These are phyloP conservation scores for Dactylella cylindrospora DNA, from an alignment of 2,329 filamentous ascomycete species.

Conservation along the genomic window DNA sequence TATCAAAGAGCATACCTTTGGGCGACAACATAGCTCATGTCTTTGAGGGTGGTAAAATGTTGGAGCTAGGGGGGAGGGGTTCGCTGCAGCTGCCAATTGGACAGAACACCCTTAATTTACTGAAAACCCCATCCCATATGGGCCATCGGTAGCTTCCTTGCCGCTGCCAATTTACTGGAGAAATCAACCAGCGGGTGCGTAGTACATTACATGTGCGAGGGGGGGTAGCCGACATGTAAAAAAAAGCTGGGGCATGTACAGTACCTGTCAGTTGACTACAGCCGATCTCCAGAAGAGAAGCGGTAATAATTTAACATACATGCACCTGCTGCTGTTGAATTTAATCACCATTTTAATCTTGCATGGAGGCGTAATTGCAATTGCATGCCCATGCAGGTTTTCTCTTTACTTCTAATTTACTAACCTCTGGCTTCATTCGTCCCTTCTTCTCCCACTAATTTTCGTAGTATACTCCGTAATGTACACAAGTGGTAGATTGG, in stretches of 20 bases:
- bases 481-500: neutral
- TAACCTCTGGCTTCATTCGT: neutral
- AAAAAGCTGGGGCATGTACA: too few relatives aligned
- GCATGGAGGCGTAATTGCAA: neutral
- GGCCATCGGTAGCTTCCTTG: too few relatives aligned
- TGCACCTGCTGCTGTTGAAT: neutral
- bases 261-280: too few relatives aligned
- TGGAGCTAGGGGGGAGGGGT: constrained; percentile 1
- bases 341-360: neutral
- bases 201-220: too few relatives aligned
- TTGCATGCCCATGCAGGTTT: neutral
- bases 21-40: too few relatives aligned
- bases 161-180: too few relatives aligned
- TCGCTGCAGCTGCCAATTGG: neutral
- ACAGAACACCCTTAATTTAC: constrained; percentile 1
- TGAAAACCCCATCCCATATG: too few relatives aligned
- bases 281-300: too few relatives aligned
- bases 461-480: neutral
- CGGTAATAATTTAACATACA: constrained; percentile 6
- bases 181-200: too few relatives aligned
- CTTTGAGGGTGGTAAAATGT: too few relatives aligned
- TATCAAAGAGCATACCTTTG: too few relatives aligned
- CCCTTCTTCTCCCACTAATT: neutral
- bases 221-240: too few relatives aligned
- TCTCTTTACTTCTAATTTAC: neutral